Evolutionary conservation across 345 rosid genomes (phyloP).

Genomic region (Brassica juncea): DNA sequence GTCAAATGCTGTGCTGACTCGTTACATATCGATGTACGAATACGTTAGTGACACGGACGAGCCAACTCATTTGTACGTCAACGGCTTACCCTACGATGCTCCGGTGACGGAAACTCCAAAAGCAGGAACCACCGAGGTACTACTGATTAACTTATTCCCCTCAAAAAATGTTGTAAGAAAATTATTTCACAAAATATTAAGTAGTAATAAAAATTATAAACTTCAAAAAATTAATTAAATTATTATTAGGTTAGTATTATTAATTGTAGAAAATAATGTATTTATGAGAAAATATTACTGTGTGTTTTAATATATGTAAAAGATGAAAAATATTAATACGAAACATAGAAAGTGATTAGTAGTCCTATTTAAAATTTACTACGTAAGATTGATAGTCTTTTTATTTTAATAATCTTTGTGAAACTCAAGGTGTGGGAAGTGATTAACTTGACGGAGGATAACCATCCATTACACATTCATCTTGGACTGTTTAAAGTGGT

Average conservation of each 20-base stretch:
- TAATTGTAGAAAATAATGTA: background rate
- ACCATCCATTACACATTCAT: slow-evolving; percentile 91
- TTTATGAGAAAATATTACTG: background rate
- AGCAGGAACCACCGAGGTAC: slow-evolving; percentile 67
- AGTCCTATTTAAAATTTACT: background rate
- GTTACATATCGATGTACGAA: slow-evolving; percentile 81
- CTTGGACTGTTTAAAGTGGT: slow-evolving; percentile 68
- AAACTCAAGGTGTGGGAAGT: slow-evolving; percentile 70
- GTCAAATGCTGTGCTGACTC: slow-evolving; percentile 47
- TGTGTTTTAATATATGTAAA: background rate
- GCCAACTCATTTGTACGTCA: slow-evolving; percentile 80
- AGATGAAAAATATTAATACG: background rate
- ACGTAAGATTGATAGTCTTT: background rate
- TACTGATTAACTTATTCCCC: background rate
- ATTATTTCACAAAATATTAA: background rate
- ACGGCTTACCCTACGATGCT: slow-evolving; percentile 62
- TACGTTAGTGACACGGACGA: slow-evolving; percentile 59
- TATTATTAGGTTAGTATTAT: no score
- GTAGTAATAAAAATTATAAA: background rate
- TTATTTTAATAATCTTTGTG: slow-evolving; percentile 13
- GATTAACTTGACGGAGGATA: slow-evolving; percentile 87
- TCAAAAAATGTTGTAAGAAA: background rate
- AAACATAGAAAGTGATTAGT: background rate
- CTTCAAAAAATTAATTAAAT: background rate
- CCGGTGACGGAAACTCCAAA: slow-evolving; percentile 72